Conservation (phyloP, 2,329 filamentous ascomycete genomes). For the Sphaerostilbella broomeana region DNA sequence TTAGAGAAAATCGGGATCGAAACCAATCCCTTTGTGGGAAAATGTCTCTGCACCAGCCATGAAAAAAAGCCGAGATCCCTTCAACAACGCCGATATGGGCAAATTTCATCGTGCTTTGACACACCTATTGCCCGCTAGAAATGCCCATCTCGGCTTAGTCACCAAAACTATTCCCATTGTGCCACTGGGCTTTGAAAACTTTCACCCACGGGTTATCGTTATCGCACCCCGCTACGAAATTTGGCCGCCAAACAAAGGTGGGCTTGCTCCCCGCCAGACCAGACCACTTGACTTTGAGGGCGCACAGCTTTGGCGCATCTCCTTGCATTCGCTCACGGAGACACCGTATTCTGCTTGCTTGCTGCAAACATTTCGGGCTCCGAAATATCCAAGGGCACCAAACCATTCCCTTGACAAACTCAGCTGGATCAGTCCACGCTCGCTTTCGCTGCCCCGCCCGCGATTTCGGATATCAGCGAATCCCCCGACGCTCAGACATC, state of each 20-base stretch:
- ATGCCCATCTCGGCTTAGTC: too few relatives aligned
- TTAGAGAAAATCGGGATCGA: too few relatives aligned
- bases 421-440: too few relatives aligned
- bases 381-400: not conserved
- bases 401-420: not conserved
- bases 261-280: slow-evolving; percentile 15
- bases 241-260: slow-evolving; percentile 13
- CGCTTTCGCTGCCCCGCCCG: too few relatives aligned
- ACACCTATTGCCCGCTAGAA: too few relatives aligned
- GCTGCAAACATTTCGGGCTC: slow-evolving; percentile 9
- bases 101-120: too few relatives aligned
- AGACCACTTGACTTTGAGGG: slow-evolving; percentile 12
- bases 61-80: too few relatives aligned
- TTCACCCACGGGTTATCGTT: slow-evolving; percentile 33
- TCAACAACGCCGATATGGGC: too few relatives aligned
- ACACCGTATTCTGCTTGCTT: slow-evolving; percentile 6
- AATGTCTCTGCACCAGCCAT: too few relatives aligned
- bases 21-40: too few relatives aligned
- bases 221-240: slow-evolving; percentile 30
- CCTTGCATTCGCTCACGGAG: slow-evolving; percentile 9
- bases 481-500: too few relatives aligned
- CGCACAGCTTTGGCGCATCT: slow-evolving; percentile 16
- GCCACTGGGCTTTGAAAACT: not conserved
- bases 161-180: slow-evolving; percentile 1
- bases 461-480: too few relatives aligned